Percentiles rank a stretch among this genome's conserved stretches.
These are phyloP conservation scores for Chlorella sp. DNA, from an alignment of 139 green algal species.

Conservation along the genomic window DNA sequence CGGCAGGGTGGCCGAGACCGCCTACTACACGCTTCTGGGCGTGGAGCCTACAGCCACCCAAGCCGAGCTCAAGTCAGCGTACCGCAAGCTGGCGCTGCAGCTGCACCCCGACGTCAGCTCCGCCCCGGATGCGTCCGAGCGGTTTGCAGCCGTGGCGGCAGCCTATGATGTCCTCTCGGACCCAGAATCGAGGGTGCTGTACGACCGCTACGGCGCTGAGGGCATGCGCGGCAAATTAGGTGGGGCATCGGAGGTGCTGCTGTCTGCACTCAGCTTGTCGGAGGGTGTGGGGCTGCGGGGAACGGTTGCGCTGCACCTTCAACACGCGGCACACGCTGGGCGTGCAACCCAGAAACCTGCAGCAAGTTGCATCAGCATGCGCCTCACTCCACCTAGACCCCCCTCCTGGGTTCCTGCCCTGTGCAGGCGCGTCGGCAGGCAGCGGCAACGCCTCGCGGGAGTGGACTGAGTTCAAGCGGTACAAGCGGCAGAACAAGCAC, in stretches of 20 bases:
- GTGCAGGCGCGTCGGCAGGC: conserved; percentile 41
- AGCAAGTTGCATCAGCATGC: too few species aligned
- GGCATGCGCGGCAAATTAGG: conserved; percentile 47
- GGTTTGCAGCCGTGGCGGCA: conserved; percentile 51
- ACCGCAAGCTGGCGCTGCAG: conserved; percentile 79
- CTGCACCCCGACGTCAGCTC: conserved; percentile 86
- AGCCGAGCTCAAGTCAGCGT: conserved; percentile 86
- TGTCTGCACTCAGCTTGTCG: too few species aligned
- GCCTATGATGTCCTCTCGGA: conserved; percentile 64
- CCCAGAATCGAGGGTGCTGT: conserved; percentile 40
- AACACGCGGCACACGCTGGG: too few species aligned
- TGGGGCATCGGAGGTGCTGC: not conserved
- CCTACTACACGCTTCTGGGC: conserved; percentile 40
- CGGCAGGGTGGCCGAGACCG: not conserved
- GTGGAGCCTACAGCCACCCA: conserved; percentile 13
- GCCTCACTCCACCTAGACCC: too few species aligned
- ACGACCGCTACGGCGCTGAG: conserved; percentile 54
- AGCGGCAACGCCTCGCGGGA: conserved; percentile 49
- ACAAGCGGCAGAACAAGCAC: conserved; percentile 56
- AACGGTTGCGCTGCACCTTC: too few species aligned
- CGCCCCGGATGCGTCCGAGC: conserved; percentile 39
- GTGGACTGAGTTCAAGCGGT: conserved; percentile 74
- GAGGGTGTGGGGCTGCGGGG: too few species aligned
- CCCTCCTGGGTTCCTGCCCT: not conserved
- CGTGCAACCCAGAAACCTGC: too few species aligned